phyloP scores from a whole-genome alignment of 2,329 filamentous ascomycete genomes.

The Alternaria sp. region DNA sequence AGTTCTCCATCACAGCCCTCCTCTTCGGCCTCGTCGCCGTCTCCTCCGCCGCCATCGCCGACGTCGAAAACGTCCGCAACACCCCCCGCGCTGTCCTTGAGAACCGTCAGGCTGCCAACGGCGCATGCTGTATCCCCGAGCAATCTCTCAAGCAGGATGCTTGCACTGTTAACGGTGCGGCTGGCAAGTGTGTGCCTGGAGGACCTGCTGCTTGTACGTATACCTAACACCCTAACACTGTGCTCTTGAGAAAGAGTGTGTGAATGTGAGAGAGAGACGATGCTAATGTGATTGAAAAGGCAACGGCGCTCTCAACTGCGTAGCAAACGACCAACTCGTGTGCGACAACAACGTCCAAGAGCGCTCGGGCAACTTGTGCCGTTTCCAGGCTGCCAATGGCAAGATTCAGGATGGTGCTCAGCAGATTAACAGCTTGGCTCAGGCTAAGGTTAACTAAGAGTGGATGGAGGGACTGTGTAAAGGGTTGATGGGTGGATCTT shows the following conservation, averaged over 20 bases:
- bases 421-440: constrained; percentile 14
- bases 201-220: constrained; percentile 22
- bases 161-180: constrained; percentile 21
- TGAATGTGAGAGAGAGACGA: not conserved
- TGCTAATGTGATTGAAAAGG: not conserved
- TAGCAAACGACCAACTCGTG: constrained; percentile 21
- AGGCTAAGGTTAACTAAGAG: constrained; percentile 20
- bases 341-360: constrained; percentile 23
- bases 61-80: constrained; percentile 21
- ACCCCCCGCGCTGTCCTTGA: constrained; percentile 14
- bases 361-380: constrained; percentile 22
- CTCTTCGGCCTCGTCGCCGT: constrained; percentile 26
- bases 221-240: no score
- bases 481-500: not conserved
- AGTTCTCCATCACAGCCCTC: constrained; percentile 20
- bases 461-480: not conserved
- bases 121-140: constrained; percentile 23
- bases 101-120: constrained; percentile 20
- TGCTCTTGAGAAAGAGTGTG: no score
- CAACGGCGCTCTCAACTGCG: constrained; percentile 24
- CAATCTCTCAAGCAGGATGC: constrained; percentile 16
- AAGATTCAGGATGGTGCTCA: constrained; percentile 16
- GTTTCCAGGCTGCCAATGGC: constrained; percentile 17
- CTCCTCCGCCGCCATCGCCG: constrained; percentile 22
- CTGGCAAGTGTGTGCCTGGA: constrained; percentile 26